phyloP scores from a whole-genome alignment of 306 rosid genomes.

The Quercus parvula region DNA sequence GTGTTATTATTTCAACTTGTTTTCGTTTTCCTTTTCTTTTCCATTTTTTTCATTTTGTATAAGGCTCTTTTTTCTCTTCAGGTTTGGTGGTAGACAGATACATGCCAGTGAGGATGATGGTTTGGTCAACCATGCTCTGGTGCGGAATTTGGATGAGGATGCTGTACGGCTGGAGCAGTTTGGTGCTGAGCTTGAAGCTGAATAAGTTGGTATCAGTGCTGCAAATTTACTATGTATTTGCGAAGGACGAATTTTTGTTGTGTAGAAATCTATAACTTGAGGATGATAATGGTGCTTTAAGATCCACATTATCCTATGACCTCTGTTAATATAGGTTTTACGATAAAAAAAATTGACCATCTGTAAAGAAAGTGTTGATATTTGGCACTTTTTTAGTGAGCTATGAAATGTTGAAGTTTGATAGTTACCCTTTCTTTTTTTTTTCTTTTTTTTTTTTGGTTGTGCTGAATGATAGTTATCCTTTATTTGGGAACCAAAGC shows the following conservation, averaged over 20 bases:
- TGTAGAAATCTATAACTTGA: neutral
- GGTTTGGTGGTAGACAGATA: slow-evolving; percentile 94
- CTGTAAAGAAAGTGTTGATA: neutral
- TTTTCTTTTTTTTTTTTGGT: no score
- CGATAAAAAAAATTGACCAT: neutral
- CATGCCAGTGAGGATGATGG: slow-evolving; percentile 95
- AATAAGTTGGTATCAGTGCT: slow-evolving; percentile 19
- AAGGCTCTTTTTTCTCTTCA: slow-evolving; percentile 11
- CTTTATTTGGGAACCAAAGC: neutral
- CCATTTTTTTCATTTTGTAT: neutral
- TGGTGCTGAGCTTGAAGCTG: slow-evolving; percentile 90
- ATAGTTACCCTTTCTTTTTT: neutral
- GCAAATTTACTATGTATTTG: neutral
- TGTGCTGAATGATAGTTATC: neutral
- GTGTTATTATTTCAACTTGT: neutral
- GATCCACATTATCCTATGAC: neutral
- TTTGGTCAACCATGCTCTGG: slow-evolving; percentile 57
- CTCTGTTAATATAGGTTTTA: neutral
- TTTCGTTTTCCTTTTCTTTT: neutral
- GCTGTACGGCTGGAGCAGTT: slow-evolving; percentile 78
- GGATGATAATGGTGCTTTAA: neutral
- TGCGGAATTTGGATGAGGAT: slow-evolving; percentile 71
- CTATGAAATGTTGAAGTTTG: neutral
- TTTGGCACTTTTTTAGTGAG: neutral
- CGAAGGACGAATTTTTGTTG: neutral